phyloP scores from a whole-genome alignment of 768 basidiomycete species.

The Paxillus rubicundulus region DNA sequence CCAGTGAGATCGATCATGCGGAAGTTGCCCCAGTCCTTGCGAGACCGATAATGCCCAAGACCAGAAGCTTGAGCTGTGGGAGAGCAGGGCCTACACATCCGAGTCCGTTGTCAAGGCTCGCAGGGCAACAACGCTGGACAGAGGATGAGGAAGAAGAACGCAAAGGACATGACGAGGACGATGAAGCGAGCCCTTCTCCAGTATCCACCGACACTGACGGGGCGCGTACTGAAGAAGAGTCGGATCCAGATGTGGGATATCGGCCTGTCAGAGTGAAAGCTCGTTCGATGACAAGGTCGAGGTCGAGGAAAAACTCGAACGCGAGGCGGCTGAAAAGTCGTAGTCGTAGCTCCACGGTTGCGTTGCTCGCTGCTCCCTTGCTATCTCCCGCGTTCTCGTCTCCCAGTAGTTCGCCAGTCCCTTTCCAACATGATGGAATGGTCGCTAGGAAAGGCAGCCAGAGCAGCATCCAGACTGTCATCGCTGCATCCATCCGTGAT shows the following conservation, averaged over 20 bases:
- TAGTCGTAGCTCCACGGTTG: slow-evolving; percentile 68
- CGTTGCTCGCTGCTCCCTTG: slow-evolving; percentile 48
- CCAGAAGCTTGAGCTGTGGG: slow-evolving; percentile 32
- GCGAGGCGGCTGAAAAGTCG: slow-evolving; percentile 34
- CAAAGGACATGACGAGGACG: slow-evolving; percentile 40
- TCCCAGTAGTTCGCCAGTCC: slow-evolving; percentile 5
- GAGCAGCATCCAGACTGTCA: slow-evolving; percentile 72
- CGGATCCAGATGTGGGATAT: slow-evolving; percentile 7
- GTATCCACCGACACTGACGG: slow-evolving; percentile 65
- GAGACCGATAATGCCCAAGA: slow-evolving; percentile 33
- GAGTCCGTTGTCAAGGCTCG: slow-evolving; percentile 64
- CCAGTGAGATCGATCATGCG: slow-evolving; percentile 34
- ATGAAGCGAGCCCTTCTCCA: slow-evolving; percentile 52
- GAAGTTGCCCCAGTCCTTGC: slow-evolving; percentile 22
- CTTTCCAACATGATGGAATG: slow-evolving; percentile 16
- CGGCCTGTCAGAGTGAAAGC: slow-evolving; percentile 5
- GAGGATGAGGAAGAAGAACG: slow-evolving; percentile 48
- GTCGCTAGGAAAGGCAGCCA: slow-evolving; percentile 51
- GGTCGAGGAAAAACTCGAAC: slow-evolving; percentile 32
- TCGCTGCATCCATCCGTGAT: slow-evolving; percentile 48
- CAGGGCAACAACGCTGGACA: slow-evolving; percentile 52
- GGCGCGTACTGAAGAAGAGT: slow-evolving; percentile 34
- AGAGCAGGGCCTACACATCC: slow-evolving; percentile 42
- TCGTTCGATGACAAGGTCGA: slow-evolving; percentile 30
- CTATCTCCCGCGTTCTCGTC: slow-evolving; percentile 19